Conservation (phyloP, 208 protist genomes). For the Trypanosoma brucei region DNA sequence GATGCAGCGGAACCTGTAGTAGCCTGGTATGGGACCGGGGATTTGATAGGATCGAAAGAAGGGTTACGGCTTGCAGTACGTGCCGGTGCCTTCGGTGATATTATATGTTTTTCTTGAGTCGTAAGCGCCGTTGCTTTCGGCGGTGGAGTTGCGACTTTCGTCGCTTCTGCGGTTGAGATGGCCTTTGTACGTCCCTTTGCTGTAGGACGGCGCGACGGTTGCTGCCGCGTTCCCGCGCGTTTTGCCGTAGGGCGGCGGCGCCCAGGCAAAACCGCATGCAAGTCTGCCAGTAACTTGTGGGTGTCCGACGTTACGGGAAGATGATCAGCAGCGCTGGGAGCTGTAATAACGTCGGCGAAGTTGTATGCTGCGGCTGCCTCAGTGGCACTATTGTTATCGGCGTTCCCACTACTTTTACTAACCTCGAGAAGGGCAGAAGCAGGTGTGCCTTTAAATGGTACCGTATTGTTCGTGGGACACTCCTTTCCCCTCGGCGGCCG, state of each 20-base stretch:
- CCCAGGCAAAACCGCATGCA: conserved; percentile 13
- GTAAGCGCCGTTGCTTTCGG: neutral
- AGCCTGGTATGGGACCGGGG: neutral
- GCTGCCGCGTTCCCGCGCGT: neutral
- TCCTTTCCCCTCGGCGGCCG: neutral
- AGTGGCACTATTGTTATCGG: neutral
- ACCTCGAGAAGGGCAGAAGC: neutral
- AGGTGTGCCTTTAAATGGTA: neutral
- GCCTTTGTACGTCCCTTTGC: neutral
- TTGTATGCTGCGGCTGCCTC: conserved; percentile 18
- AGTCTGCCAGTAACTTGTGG: conserved; percentile 16
- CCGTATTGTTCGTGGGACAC: neutral
- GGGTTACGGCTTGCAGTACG: neutral
- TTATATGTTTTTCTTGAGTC: too few relatives aligned
- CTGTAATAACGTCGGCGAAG: conserved; percentile 29
- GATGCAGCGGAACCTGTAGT: neutral
- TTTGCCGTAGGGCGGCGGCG: neutral
- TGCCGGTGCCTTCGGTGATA: neutral
- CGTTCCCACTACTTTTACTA: neutral
- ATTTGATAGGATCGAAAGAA: neutral
- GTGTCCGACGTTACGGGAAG: conserved; percentile 9
- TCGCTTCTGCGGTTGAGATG: neutral
- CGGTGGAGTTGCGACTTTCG: neutral
- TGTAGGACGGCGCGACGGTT: neutral
- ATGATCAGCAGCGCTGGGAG: conserved; percentile 21